Evolutionary conservation across 441 rosid species (phyloP).

Genomic region (Manihot esculenta): DNA sequence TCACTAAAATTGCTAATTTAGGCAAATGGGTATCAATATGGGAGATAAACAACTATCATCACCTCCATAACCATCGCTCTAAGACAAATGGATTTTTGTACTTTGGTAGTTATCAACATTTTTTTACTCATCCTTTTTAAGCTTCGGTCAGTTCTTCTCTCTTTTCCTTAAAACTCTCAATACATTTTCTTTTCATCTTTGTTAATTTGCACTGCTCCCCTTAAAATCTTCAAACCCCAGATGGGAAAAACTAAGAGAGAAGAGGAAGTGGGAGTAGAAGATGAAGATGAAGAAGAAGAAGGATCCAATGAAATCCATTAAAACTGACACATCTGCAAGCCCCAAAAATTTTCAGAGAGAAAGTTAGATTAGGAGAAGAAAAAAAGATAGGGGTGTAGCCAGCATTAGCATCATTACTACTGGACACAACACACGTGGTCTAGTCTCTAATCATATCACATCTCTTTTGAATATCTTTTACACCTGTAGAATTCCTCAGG

Average conservation of each 20-base stretch:
- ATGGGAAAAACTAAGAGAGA: slow-evolving; percentile 18
- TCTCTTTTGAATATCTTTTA: background rate
- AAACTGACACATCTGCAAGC: slow-evolving; percentile 39
- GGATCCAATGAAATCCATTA: slow-evolving; percentile 37
- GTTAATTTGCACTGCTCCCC: slow-evolving; percentile 12
- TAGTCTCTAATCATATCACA: slow-evolving; percentile 6
- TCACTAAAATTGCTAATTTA: slow-evolving; percentile 25
- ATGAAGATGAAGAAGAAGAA: slow-evolving; percentile 10
- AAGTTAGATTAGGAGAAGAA: slow-evolving; percentile 18
- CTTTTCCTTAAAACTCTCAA: slow-evolving; percentile 3
- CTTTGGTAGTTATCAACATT: background rate
- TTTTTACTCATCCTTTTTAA: background rate
- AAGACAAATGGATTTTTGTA: background rate
- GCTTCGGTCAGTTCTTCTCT: background rate
- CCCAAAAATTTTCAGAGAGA: slow-evolving; percentile 27
- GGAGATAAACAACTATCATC: slow-evolving; percentile 6
- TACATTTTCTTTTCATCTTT: slow-evolving; percentile 2
- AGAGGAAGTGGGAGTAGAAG: background rate
- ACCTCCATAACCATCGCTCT: background rate
- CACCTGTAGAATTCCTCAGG: background rate
- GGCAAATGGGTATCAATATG: slow-evolving; percentile 20
- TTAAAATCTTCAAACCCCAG: slow-evolving; percentile 38
- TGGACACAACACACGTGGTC: slow-evolving; percentile 35
- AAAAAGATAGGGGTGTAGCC: slow-evolving; percentile 20
- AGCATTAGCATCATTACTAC: slow-evolving; percentile 23